Evolutionary conservation across 2,329 filamentous ascomycete species (phyloP), one percentile per base, ranked within the genome.

Genomic region (Pyrenochaeta sp.): DNA sequence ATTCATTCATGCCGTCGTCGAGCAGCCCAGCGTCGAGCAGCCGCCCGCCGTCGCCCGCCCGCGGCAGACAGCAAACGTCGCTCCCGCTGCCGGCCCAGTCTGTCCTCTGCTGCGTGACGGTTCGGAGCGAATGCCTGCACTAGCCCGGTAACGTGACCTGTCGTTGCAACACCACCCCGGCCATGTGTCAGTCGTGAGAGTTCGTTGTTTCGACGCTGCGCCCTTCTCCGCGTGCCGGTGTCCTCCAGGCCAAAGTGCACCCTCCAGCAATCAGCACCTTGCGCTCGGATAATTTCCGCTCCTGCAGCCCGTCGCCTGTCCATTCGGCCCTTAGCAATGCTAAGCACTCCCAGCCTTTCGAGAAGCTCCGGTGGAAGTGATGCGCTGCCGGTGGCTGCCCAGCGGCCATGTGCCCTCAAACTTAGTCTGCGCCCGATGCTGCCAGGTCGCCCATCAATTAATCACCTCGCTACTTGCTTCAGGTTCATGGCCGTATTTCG

Each of bases 281-380:
- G 45, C 35, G 27, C 45, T 61, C 58, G 56, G 60, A 59, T 57
- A 59, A 60, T 61, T 52, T 55, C 47, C 50, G 56, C 45, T 26
- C 23, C 41, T 17, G 27, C 52, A 45, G 51, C 53, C 54, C 56
- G 54, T 57, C 56, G 55, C 42, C n/a, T n/a, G n/a, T n/a, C n/a
- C n/a, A n/a, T n/a, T n/a, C n/a, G n/a, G n/a, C n/a, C n/a, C n/a
- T n/a, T n/a, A n/a, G n/a, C n/a, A n/a, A n/a, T n/a, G n/a, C n/a
- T n/a, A n/a, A n/a, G n/a, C n/a, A n/a, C 51, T 41, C 45, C 35
- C 41, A 39, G 22, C 43, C 41, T 54, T 69, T 69, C 65, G 60
- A 66, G 65, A 69, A 68, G 58, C 22, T 48, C 48, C 55, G 42
- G 40, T 63, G 48, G 63, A 69, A 67, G 54, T 57, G 58, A 65